These are phyloP conservation scores for Aspergillus biplanus DNA, from an alignment of 495 filamentous ascomycete genomes.

Conservation along the genomic window DNA sequence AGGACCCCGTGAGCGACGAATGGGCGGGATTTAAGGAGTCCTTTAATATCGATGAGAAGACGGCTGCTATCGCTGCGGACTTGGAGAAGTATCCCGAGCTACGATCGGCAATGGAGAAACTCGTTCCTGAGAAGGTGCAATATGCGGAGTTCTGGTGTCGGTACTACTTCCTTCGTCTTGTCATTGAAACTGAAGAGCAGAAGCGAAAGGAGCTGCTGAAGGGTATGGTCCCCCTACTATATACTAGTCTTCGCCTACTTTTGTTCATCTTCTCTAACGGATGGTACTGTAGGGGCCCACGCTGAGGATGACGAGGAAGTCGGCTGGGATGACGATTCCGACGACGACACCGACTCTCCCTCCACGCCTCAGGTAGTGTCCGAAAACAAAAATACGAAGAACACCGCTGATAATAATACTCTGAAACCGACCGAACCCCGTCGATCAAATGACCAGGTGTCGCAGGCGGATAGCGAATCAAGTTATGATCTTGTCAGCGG, in stretches of 20 bases:
- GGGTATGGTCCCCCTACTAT: slow-evolving; percentile 56
- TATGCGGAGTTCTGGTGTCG: slow-evolving; percentile 92
- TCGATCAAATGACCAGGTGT: slow-evolving; percentile 84
- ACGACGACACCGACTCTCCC: slow-evolving; percentile 59
- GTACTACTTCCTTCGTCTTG: slow-evolving; percentile 93
- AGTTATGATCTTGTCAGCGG: slow-evolving; percentile 95
- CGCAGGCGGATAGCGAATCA: slow-evolving; percentile 83
- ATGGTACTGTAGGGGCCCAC: slow-evolving; percentile 49
- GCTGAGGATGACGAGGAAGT: slow-evolving; percentile 76
- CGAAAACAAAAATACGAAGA: slow-evolving; percentile 21
- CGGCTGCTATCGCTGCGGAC: slow-evolving; percentile 79
- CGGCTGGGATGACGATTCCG: slow-evolving; percentile 82
- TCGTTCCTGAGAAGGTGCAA: slow-evolving; percentile 86
- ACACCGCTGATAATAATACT: slow-evolving; percentile 37
- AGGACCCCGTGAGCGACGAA: slow-evolving; percentile 75
- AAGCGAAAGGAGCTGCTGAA: slow-evolving; percentile 88
- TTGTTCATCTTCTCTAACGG: slow-evolving; percentile 11
- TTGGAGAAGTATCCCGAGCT: slow-evolving; percentile 88
- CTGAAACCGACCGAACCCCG: slow-evolving; percentile 68
- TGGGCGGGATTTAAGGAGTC: slow-evolving; percentile 73
- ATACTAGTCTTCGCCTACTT: slow-evolving; percentile 20
- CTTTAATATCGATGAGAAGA: slow-evolving; percentile 84
- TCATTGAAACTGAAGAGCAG: slow-evolving; percentile 94
- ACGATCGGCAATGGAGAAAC: slow-evolving; percentile 88
- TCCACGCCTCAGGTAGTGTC: slow-evolving; percentile 50